Percentiles rank a stretch among this genome's conserved stretches.
Conservation (phyloP, 2,329 filamentous ascomycete genomes). For the Ophiostoma sp. region DNA sequence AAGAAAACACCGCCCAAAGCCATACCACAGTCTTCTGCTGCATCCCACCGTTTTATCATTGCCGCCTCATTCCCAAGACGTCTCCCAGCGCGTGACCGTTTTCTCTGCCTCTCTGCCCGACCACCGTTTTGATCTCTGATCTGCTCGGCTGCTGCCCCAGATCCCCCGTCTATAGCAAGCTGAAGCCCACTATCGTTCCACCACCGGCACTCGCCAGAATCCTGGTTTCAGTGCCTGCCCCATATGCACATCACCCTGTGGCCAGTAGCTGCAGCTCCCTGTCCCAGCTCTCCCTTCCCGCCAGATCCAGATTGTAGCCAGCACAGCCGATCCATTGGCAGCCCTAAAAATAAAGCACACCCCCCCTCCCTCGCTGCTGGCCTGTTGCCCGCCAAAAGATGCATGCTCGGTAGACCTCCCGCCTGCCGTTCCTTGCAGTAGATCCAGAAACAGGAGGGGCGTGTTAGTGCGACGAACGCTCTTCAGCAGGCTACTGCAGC, state of each 20-base stretch:
- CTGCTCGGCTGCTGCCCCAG: conserved; percentile 8
- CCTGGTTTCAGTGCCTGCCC: conserved; percentile 17
- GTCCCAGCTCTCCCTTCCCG: not conserved
- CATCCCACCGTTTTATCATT: not conserved
- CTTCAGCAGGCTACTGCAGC: conserved; percentile 30
- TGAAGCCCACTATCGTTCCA: conserved; percentile 1
- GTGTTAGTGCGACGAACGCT: conserved; percentile 19
- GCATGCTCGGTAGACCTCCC: conserved; percentile 5
- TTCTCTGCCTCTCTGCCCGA: conserved; percentile 1
- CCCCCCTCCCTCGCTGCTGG: conserved; percentile 25
- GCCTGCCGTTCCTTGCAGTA: conserved; percentile 26
- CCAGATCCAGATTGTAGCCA: conserved; percentile 9
- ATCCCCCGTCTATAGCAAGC: not conserved
- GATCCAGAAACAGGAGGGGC: conserved; percentile 19
- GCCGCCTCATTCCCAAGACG: not conserved
- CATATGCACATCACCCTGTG: conserved; percentile 17
- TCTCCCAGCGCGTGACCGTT: conserved; percentile 19
- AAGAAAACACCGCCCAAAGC: not conserved
- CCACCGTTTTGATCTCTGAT: conserved; percentile 22
- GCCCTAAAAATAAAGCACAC: conserved; percentile 22
- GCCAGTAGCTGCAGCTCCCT: conserved; percentile 8
- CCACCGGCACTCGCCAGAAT: not conserved
- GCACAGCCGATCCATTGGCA: conserved; percentile 10
- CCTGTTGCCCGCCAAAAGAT: conserved; percentile 15
- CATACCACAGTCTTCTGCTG: not conserved